Base-by-base conservation (phyloP, 2,329 filamentous ascomycete genomes). In the Ophiostoma pallidulum region DNA sequence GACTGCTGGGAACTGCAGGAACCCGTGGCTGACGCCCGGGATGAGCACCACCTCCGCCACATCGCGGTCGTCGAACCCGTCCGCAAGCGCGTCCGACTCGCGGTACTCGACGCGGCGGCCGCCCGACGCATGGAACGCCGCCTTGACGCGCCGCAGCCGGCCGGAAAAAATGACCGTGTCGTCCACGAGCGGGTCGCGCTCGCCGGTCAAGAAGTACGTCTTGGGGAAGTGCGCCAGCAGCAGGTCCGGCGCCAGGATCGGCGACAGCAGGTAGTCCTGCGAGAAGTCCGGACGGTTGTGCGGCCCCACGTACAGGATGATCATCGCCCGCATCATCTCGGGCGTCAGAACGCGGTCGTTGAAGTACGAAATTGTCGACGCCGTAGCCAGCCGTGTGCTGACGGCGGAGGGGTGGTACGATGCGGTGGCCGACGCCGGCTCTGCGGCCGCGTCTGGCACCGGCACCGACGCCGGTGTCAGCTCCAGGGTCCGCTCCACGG, bases 271-370 rank as follows among this genome's bases (percentile, higher is more conserved):
- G 62, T 89, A 96, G 64, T 98, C 91, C 7, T 86, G 87, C 24
- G 80, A 80, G 63, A 98, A 97, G 61, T 97, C 89, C 0, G 92
- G 92, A 1, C 90, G 83, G 63, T 92, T 87, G 61, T 96, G 86
- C 0, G 90, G 89, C 1, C 92, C 92, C 47, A 98, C 86, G 63
- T 98, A 98, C 4, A 98, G 73, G 55, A 98, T 94, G 55, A 98
- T 95, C 90, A 98, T 97, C 53, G 90, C 88, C 28, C 92, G 85
- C 84, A 97, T 96, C 88, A 97, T 95, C 65, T 98, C 92, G 0
- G 92, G 91, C 0, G 88, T 91, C 13, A 98, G 74, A 24, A 98
- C 86, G 24, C 92, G 84, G 64, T 98, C 92, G 63, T 94, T 92
- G 64, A 96, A 94, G 66, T 97, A 97, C 0, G 91, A 96, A 31